phyloP scores from a whole-genome alignment of 2,329 filamentous ascomycete species.

The Furcasterigmium furcatum region DNA sequence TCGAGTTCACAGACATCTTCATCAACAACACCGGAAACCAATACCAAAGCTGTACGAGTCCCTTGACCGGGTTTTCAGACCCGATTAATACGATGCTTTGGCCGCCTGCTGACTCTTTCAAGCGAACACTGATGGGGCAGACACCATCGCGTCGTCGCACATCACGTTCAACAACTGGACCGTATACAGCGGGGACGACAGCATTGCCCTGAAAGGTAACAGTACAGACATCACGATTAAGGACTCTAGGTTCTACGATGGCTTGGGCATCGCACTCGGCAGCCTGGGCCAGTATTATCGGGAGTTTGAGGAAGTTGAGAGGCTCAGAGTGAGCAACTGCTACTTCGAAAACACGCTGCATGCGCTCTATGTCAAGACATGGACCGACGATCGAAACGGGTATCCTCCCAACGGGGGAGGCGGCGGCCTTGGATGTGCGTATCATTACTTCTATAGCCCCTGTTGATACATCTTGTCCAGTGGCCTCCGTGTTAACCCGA shows the following conservation, averaged over 20 bases:
- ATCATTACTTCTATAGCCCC: too few relatives aligned
- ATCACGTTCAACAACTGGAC: constrained; percentile 22
- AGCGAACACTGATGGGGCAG: constrained; percentile 28
- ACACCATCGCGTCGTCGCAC: constrained; percentile 18
- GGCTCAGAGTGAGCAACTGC: constrained; percentile 34
- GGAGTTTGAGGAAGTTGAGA: constrained; percentile 38
- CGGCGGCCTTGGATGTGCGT: too few relatives aligned
- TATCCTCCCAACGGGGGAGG: constrained; percentile 45
- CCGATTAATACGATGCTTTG: background rate
- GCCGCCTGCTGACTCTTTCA: background rate
- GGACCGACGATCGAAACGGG: constrained; percentile 39
- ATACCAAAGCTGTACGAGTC: constrained; percentile 11
- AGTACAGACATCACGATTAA: constrained; percentile 24
- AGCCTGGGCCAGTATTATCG: constrained; percentile 44
- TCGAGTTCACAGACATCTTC: constrained; percentile 39
- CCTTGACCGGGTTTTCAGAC: background rate
- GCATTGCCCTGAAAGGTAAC: constrained; percentile 18
- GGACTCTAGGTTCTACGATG: constrained; percentile 35
- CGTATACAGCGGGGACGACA: constrained; percentile 19
- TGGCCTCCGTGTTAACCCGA: too few relatives aligned
- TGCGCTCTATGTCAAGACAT: constrained; percentile 43
- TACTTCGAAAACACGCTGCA: constrained; percentile 31
- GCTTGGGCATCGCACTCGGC: constrained; percentile 41
- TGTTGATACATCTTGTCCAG: too few relatives aligned
- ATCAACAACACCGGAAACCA: constrained; percentile 38